phyloP scores from a whole-genome alignment of 2,329 filamentous ascomycete genomes.

The Exophiala dermatitidis region DNA sequence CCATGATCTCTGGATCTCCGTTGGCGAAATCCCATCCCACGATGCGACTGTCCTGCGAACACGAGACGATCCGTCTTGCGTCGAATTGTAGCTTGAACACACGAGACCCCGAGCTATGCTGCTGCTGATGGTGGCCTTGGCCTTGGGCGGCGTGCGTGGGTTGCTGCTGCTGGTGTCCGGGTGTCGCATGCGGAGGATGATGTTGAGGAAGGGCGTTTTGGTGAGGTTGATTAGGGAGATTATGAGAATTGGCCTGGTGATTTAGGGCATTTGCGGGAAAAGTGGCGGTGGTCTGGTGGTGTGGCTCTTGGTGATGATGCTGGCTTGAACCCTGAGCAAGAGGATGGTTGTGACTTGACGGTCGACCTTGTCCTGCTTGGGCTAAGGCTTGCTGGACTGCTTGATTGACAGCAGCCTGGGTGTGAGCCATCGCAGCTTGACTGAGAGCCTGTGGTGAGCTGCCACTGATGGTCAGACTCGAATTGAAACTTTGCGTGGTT shows the following conservation, averaged over 20 bases:
- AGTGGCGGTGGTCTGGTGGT: neutral
- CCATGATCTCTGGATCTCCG: slow-evolving; percentile 69
- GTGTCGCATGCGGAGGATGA: neutral
- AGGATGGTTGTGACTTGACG: neutral
- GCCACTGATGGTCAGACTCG: slow-evolving; percentile 7
- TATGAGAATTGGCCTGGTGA: neutral
- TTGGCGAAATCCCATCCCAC: slow-evolving; percentile 98
- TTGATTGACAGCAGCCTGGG: slow-evolving; percentile 10
- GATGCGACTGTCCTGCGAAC: slow-evolving; percentile 82
- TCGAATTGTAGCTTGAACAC: slow-evolving; percentile 98
- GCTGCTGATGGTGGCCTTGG: slow-evolving; percentile 6
- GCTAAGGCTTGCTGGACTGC: slow-evolving; percentile 11
- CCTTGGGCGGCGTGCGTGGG: neutral
- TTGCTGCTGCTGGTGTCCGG: slow-evolving; percentile 11
- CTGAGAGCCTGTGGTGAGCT: slow-evolving; percentile 1
- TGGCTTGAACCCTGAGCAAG: neutral
- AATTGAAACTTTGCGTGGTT: slow-evolving; percentile 3
- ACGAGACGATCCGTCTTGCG: slow-evolving; percentile 85
- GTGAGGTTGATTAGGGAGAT: neutral
- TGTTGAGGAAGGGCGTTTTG: neutral
- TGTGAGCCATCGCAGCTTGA: slow-evolving; percentile 10
- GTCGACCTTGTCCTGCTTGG: slow-evolving; percentile 4
- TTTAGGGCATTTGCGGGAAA: neutral
- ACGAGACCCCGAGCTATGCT: slow-evolving; percentile 43
- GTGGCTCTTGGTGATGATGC: neutral